phyloP scores from a whole-genome alignment of 192 early-diverging fungal genomes.

The Linnemannia schmuckeri region DNA sequence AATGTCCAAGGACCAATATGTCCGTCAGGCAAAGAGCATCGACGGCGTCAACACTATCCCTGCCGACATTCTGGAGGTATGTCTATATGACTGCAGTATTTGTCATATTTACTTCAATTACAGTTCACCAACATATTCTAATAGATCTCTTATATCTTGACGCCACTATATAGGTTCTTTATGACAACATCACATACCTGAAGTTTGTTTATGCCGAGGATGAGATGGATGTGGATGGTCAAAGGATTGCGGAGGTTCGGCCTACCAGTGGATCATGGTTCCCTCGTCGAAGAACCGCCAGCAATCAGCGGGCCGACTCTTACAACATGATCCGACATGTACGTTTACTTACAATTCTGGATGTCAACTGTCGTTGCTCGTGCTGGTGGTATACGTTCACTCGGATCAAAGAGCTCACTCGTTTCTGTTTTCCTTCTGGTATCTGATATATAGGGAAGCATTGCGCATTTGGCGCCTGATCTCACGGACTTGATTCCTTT shows the following conservation, averaged over 20 bases:
- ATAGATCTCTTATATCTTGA: not conserved
- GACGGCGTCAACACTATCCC: constrained; percentile 75
- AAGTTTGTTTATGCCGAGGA: constrained; percentile 70
- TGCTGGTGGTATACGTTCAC: too few species aligned
- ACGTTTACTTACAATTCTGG: not conserved
- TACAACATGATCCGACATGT: constrained; percentile 61
- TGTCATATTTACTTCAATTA: not conserved
- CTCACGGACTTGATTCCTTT: constrained; percentile 49
- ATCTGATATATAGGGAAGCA: constrained; percentile 34
- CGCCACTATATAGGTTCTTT: constrained; percentile 58
- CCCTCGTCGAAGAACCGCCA: constrained; percentile 38
- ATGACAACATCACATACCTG: constrained; percentile 68
- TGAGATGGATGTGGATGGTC: constrained; percentile 61
- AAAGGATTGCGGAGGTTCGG: constrained; percentile 41
- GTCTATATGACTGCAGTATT: not conserved
- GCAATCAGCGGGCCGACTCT: constrained; percentile 45
- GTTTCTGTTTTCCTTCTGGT: not conserved
- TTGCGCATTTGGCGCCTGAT: constrained; percentile 44
- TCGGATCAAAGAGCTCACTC: not conserved
- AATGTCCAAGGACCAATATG: constrained; percentile 87
- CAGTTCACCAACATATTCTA: not conserved
- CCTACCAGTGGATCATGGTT: constrained; percentile 36
- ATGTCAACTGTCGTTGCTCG: too few species aligned
- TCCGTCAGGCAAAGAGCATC: constrained; percentile 76
- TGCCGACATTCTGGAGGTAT: constrained; percentile 79